A percentile compares a stretch with the other conserved stretches of the same genome.
Evolutionary conservation across 169 alveolate genomes (phyloP).

Genomic region (Amoebophrya sp.): DNA sequence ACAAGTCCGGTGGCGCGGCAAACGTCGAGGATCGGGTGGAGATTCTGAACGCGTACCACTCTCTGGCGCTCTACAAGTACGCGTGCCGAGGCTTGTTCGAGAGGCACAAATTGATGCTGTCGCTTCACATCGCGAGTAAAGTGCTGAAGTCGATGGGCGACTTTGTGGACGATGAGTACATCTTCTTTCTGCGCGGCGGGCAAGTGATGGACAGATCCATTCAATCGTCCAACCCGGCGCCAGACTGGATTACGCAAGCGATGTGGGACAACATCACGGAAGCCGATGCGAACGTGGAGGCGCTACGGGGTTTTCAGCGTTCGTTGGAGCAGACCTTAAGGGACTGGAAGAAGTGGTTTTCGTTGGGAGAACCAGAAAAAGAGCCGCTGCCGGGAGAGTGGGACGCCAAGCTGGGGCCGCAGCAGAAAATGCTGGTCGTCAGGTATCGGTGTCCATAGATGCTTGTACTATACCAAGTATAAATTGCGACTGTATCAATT

Average conservation of each 20-base stretch:
- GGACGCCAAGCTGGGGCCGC: constrained; percentile 77
- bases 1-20: constrained; percentile 38
- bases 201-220: constrained; percentile 49
- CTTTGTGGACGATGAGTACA: too few species aligned
- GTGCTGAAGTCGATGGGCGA: constrained; percentile 53
- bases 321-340: constrained; percentile 71
- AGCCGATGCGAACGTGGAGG: constrained; percentile 55
- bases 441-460: too few species aligned
- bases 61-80: constrained; percentile 47
- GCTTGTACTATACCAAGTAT: too few species aligned
- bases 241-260: constrained; percentile 68
- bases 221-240: constrained; percentile 67
- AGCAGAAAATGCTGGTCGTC: constrained; percentile 64
- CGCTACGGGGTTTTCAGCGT: constrained; percentile 64
- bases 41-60: constrained; percentile 57
- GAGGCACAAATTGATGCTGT: constrained; percentile 75
- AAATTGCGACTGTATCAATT: too few species aligned
- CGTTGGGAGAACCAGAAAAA: constrained; percentile 61
- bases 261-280: constrained; percentile 76
- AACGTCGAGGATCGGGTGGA: constrained; percentile 58
- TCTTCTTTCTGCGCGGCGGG: constrained; percentile 64
- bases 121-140: constrained; percentile 67
- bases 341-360: constrained; percentile 61
- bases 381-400: constrained; percentile 88
- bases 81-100: constrained; percentile 81